A percentile compares a stretch with the other conserved stretches of the same genome.
These are phyloP conservation scores for Sorghum bicolor DNA, from an alignment of 176 grass and related monocot genomes.

Conservation along the genomic window DNA sequence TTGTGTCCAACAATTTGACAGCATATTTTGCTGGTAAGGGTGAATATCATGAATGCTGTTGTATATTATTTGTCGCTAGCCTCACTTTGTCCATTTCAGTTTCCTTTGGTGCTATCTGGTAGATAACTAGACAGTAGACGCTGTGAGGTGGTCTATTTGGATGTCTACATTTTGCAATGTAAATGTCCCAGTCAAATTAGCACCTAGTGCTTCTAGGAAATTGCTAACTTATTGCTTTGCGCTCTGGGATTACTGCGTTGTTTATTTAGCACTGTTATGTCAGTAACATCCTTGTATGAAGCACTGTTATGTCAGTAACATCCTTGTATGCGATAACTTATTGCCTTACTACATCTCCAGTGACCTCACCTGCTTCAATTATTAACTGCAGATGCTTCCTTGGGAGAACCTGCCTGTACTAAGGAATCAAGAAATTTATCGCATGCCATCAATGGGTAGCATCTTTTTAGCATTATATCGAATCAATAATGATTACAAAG, in stretches of 20 bases:
- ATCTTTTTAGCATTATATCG: constrained; percentile 48
- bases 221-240: neutral
- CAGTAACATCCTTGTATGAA: neutral
- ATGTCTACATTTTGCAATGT: neutral
- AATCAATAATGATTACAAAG: constrained; percentile 38
- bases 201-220: neutral
- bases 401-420: constrained; percentile 82
- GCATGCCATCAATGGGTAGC: constrained; percentile 75
- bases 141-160: neutral
- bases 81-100: no score
- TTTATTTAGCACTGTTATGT: constrained; percentile 16
- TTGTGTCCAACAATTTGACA: no score
- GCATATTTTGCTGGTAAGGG: no score
- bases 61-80: no score
- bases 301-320: neutral
- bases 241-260: neutral
- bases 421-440: constrained; percentile 84
- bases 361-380: constrained; percentile 24
- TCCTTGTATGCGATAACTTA: neutral
- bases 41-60: no score
- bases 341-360: constrained; percentile 7
- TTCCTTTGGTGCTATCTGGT: constrained; percentile 14
- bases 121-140: neutral
- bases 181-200: neutral
- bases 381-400: constrained; percentile 80